Evolutionary conservation across 2,329 filamentous ascomycete species (phyloP).

Genomic region (Periglandula ipomoeae): DNA sequence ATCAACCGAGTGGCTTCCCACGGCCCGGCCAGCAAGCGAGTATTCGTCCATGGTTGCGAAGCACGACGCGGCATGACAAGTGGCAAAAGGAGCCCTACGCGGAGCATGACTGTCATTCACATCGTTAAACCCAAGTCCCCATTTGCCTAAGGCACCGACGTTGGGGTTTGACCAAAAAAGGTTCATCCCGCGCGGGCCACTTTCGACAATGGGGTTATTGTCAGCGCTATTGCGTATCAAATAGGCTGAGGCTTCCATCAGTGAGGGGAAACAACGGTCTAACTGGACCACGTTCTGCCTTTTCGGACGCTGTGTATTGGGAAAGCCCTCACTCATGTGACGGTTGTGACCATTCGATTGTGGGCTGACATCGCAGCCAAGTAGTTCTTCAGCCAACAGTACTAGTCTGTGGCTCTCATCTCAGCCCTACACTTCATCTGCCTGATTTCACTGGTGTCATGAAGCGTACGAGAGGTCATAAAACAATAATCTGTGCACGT

Average conservation of each 20-base stretch:
- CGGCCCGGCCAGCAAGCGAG: neutral
- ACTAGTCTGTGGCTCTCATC: neutral
- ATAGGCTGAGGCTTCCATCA: neutral
- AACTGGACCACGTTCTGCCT: neutral
- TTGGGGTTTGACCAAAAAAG: neutral
- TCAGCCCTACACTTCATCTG: neutral
- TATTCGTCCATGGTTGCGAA: neutral
- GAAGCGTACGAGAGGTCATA: neutral
- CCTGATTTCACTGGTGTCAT: neutral
- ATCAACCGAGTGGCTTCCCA: neutral
- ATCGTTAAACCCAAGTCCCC: neutral
- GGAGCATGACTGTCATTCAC: neutral
- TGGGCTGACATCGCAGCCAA: neutral
- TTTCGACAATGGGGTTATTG: neutral
- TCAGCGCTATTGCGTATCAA: neutral
- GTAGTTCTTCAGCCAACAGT: neutral
- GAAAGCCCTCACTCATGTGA: neutral
- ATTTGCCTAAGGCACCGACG: neutral
- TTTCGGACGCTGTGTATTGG: neutral
- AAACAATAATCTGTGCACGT: too few relatives aligned
- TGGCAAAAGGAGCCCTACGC: neutral
- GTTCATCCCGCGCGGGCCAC: neutral
- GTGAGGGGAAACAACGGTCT: neutral
- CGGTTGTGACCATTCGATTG: neutral
- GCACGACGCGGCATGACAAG: neutral